These are phyloP conservation scores for Lichtheimia corymbifera DNA, from an alignment of 371 early-diverging fungal genomes.

Conservation along the genomic window DNA sequence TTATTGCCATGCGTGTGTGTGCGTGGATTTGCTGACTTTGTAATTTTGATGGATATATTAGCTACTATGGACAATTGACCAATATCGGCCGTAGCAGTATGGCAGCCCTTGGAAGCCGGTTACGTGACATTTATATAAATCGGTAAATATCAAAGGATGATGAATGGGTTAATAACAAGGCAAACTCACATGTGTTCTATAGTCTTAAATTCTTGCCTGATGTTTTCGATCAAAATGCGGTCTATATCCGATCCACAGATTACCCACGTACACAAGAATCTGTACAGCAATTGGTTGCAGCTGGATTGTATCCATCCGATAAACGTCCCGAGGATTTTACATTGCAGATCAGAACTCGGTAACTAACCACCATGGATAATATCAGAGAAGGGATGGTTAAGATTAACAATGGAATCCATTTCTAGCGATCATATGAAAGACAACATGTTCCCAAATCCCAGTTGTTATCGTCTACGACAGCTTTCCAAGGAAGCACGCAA, in stretches of 20 bases:
- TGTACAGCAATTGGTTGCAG: constrained; percentile 66
- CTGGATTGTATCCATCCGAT: constrained; percentile 64
- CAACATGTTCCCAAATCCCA: constrained; percentile 47
- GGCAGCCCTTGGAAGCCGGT: constrained; percentile 53
- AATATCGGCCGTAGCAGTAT: constrained; percentile 70
- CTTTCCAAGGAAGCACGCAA: constrained; percentile 37
- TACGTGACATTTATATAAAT: constrained; percentile 69
- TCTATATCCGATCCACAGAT: constrained; percentile 70
- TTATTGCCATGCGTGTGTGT: neutral
- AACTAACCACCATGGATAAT: constrained; percentile 4
- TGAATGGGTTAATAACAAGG: too few species aligned
- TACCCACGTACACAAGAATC: constrained; percentile 77
- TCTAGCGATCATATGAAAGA: constrained; percentile 46
- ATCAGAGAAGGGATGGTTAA: neutral
- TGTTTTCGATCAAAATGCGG: constrained; percentile 31
- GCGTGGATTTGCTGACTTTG: neutral
- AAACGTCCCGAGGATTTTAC: constrained; percentile 28
- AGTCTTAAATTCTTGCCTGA: constrained; percentile 48
- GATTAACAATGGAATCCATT: neutral
- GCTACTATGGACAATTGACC: constrained; percentile 77
- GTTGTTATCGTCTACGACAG: constrained; percentile 38
- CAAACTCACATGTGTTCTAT: neutral
- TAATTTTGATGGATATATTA: constrained; percentile 16
- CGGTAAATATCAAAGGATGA: constrained; percentile 29
- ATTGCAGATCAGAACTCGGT: constrained; percentile 45